Base-by-base conservation (phyloP, 306 rosid genomes). In the Cicer chorassanicum region DNA sequence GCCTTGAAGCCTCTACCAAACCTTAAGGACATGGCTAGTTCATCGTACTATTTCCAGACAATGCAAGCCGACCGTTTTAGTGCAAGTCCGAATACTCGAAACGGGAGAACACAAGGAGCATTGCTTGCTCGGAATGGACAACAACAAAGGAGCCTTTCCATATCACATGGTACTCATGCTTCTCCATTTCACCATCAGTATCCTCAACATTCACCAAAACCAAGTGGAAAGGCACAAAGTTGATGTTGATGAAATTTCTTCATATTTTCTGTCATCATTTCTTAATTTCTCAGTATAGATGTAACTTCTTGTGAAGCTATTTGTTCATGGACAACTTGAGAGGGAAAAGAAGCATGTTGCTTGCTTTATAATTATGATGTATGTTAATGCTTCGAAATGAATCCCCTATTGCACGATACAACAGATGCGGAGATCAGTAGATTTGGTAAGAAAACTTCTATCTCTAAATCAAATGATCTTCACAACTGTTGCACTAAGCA, bases 11-110 rank as follows among this genome's bases (percentile, higher is more conserved):
- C 97, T 19, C 87, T 91, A 57, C 96, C 93, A 49, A 87, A 85
- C 84, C 95, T 93, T 4, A 93, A 93, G 86, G 98, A 93, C 87
- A 93, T 90, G 97, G 98, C 98, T 46, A 90, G 97, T 84, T 93
- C 97, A 57, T 93, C 98, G 8, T 93, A 91, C 77, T 91, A 86
- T 82, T 93, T 93, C 80, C 98, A 93, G 86, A 83, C 96, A 5
- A 84, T 93, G 90, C 88, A 88, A 76, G 86, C 84, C 0, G 97
- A 89, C 72, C 91, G 96, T 0, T 70, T 84, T 6, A 78, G 90
- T 4, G 89, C 93, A 2, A 92, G 94, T 86, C 96, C 96, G 0
- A 89, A 87, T 62, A 77, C 91, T 53, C 79, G 92, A 82, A 89
- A 86, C 5, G 89, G 93, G 44, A 81, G 89, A 54, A 59, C 81